Base-by-base conservation (phyloP, 805 yeast genomes). In the Suhomyces kilbournensis region DNA sequence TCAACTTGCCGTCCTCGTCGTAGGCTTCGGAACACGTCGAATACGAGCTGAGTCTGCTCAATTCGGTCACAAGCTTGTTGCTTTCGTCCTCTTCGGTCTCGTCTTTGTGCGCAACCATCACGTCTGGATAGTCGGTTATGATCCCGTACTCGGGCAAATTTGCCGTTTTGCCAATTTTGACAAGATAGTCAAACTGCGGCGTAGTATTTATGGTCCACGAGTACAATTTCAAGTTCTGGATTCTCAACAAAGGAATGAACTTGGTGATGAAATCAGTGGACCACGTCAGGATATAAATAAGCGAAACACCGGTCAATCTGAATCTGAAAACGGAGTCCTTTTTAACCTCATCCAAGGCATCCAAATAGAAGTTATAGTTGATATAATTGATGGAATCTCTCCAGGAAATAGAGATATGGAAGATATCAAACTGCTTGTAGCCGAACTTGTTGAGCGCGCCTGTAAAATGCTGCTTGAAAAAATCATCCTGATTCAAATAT, bases 141-240 rank as follows among this genome's bases (percentile, higher is more conserved):
- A 75, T 56, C 0, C 77, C 79, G 52, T 64, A 73, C 44, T 71
- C 73, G 2, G 49, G 40, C 8, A 75, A 44, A 2, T 54, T 46
- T 15, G 68, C 65, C 4, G 49, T 39, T 44, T 50, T 51, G 35
- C 75, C 69, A 15, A 74, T 49, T 15, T 55, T 58, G 19, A 47
- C 48, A 45, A 74, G 64, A 58, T 72, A 72, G 30, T 70, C 68
- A 45, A 60, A 69, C 53, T 75, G 78, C n/a, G 53, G 53, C n/a
- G 46, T 50, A 39, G 54, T 69, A 55, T 75, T 75, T 45, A 75
- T 58, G 8, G 79, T 75, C 79, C 78, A 75, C 17, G 71, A 61
- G 51, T 60, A 72, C 38, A 75, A 59, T 47, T 63, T 64, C 57
- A 73, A 56, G 51, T 68, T 56, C 48, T 74, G 70, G 9, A 54